These are phyloP conservation scores for Pichia insulana DNA, from an alignment of 805 yeast genomes.

Conservation along the genomic window DNA sequence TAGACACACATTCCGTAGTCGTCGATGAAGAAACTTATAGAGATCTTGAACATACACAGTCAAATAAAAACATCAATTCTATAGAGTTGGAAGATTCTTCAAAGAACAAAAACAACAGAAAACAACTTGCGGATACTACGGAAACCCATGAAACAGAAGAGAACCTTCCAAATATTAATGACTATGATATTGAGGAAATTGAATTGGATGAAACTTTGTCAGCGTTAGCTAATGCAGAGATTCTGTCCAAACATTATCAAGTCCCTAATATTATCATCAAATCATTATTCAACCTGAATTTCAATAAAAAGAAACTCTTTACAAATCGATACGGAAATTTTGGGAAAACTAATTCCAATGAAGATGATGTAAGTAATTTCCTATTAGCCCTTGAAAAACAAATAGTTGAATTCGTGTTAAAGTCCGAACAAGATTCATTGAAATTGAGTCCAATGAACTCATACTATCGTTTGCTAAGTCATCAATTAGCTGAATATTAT, in stretches of 20 bases:
- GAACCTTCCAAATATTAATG: neutral
- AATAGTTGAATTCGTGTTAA: constrained; percentile 35
- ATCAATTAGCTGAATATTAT: constrained; percentile 63
- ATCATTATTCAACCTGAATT: constrained; percentile 24
- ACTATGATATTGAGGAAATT: constrained; percentile 4
- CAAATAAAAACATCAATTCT: too few relatives aligned
- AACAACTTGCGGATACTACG: too few relatives aligned
- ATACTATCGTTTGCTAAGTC: constrained; percentile 57
- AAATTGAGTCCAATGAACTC: constrained; percentile 53
- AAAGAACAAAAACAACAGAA: too few relatives aligned
- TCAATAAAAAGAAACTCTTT: constrained; percentile 7
- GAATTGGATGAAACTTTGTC: constrained; percentile 8
- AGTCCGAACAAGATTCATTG: constrained; percentile 33
- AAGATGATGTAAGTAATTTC: constrained; percentile 35
- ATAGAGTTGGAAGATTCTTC: too few relatives aligned
- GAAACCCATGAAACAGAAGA: too few relatives aligned
- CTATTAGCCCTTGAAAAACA: constrained; percentile 41
- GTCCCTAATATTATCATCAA: constrained; percentile 25
- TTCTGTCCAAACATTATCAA: constrained; percentile 17
- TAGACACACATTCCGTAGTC: too few relatives aligned
- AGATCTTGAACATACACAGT: too few relatives aligned
- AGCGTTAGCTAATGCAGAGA: constrained; percentile 13
- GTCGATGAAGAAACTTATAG: too few relatives aligned
- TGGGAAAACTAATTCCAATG: neutral
- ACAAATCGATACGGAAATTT: constrained; percentile 7